These are phyloP conservation scores for Nakazawaea pomicola DNA, from an alignment of 805 yeast genomes.

Conservation along the genomic window DNA sequence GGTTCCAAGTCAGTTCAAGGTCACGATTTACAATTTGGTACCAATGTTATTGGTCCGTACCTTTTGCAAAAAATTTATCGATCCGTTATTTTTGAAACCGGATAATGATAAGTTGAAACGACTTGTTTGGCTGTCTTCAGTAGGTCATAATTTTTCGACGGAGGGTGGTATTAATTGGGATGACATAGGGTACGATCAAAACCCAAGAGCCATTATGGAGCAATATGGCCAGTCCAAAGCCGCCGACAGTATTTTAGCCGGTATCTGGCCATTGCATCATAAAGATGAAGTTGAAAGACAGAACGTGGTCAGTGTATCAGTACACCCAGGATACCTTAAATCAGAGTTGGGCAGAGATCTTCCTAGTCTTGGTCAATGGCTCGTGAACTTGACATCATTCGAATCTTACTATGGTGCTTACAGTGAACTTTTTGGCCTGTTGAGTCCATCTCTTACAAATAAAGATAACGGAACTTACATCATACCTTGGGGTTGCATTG, in stretches of 20 bases:
- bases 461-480: slow-evolving; percentile 31
- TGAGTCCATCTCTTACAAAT: slow-evolving; percentile 32
- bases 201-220: neutral
- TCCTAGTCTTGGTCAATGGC: neutral
- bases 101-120: neutral
- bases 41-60: slow-evolving; percentile 41
- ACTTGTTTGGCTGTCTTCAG: slow-evolving; percentile 5
- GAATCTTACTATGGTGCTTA: slow-evolving; percentile 34
- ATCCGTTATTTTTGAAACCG: slow-evolving; percentile 29
- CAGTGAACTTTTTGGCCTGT: slow-evolving; percentile 37
- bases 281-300: slow-evolving; percentile 19
- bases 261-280: slow-evolving; percentile 29
- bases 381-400: neutral
- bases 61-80: slow-evolving; percentile 33
- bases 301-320: slow-evolving; percentile 26
- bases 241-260: slow-evolving; percentile 29
- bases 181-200: slow-evolving; percentile 1
- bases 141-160: slow-evolving; percentile 2
- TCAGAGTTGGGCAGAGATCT: slow-evolving; percentile 29
- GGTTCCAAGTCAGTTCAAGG: slow-evolving; percentile 37
- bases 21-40: slow-evolving; percentile 40
- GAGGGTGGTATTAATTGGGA: slow-evolving; percentile 8
- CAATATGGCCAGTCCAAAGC: slow-evolving; percentile 43
- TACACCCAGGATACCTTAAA: slow-evolving; percentile 36
- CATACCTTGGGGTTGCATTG: slow-evolving; percentile 38